Percentiles rank a stretch among this genome's conserved stretches.
phyloP scores from a whole-genome alignment of 768 basidiomycete species.

The Boletus pseudopeckii region DNA sequence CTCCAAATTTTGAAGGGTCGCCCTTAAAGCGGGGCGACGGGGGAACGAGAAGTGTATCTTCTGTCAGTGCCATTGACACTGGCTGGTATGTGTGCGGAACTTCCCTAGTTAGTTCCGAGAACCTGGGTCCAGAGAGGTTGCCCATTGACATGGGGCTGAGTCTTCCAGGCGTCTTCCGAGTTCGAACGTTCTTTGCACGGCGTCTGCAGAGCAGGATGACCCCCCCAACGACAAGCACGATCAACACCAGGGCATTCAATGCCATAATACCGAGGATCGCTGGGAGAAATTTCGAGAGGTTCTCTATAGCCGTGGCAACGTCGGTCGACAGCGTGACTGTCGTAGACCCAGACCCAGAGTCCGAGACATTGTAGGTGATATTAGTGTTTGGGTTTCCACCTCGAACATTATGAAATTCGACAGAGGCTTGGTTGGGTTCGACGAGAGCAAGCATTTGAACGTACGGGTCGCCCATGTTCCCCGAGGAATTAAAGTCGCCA shows the following conservation, averaged over 20 bases:
- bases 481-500: slow-evolving; percentile 67
- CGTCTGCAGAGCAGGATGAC: slow-evolving; percentile 53
- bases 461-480: slow-evolving; percentile 71
- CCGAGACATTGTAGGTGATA: slow-evolving; percentile 60
- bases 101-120: slow-evolving; percentile 36
- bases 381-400: slow-evolving; percentile 63
- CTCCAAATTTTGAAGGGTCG: slow-evolving; percentile 24
- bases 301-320: slow-evolving; percentile 55
- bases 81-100: slow-evolving; percentile 61
- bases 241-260: slow-evolving; percentile 69
- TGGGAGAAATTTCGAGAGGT: slow-evolving; percentile 63
- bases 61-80: slow-evolving; percentile 52
- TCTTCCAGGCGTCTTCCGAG: slow-evolving; percentile 41
- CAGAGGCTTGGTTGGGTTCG: slow-evolving; percentile 65
- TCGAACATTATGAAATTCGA: slow-evolving; percentile 64
- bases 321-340: slow-evolving; percentile 56
- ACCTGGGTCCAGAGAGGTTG: slow-evolving; percentile 30
- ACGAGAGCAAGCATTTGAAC: slow-evolving; percentile 70
- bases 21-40: slow-evolving; percentile 58
- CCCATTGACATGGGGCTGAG: slow-evolving; percentile 59
- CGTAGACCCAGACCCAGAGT: slow-evolving; percentile 42
- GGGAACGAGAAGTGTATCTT: slow-evolving; percentile 48
- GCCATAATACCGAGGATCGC: slow-evolving; percentile 74
- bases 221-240: slow-evolving; percentile 54
- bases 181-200: slow-evolving; percentile 35